A percentile compares a stretch with the other conserved stretches of the same genome.
phyloP scores from a whole-genome alignment of 805 yeast genomes.

The Ogataea haglerorum region DNA sequence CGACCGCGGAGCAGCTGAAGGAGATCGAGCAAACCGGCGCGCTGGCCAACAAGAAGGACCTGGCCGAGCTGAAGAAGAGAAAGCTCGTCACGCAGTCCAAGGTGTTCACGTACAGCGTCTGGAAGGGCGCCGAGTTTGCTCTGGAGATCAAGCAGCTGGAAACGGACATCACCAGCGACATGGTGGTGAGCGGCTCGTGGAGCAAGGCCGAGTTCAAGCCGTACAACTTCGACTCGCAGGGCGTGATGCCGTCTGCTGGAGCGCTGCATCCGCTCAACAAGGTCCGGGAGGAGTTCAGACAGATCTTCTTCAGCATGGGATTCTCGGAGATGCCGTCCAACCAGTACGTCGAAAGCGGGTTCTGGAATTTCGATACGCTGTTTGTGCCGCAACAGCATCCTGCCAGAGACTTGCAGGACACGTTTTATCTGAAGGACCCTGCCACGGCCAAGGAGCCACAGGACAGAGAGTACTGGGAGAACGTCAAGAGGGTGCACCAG shows the following conservation, averaged over 20 bases:
- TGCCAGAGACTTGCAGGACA: constrained; percentile 98
- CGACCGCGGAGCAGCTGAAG: constrained; percentile 61
- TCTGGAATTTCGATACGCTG: constrained; percentile 98
- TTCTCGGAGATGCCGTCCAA: constrained; percentile 99
- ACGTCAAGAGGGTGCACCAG: constrained; percentile 81
- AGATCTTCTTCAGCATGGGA: constrained; percentile 96
- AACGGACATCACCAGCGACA: constrained; percentile 92
- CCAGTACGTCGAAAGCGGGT: constrained; percentile 96
- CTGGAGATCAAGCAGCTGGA: constrained; percentile 75
- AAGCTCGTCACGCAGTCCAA: constrained; percentile 74
- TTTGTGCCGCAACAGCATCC: constrained; percentile 99
- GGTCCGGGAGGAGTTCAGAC: constrained; percentile 96
- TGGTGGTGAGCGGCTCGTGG: constrained; percentile 84
- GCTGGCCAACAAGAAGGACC: constrained; percentile 55
- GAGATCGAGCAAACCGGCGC: constrained; percentile 55
- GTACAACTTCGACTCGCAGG: constrained; percentile 94
- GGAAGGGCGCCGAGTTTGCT: constrained; percentile 83
- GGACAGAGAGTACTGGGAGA: constrained; percentile 74
- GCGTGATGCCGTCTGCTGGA: constrained; percentile 80
- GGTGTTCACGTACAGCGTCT: constrained; percentile 67
- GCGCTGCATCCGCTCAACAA: constrained; percentile 95
- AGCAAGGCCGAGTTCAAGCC: constrained; percentile 83
- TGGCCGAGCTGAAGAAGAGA: constrained; percentile 89
- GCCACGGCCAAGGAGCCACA: constrained; percentile 73
- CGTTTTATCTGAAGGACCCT: constrained; percentile 96